phyloP scores from a whole-genome alignment of 2,329 filamentous ascomycete genomes.

The Fusarium siculi region DNA sequence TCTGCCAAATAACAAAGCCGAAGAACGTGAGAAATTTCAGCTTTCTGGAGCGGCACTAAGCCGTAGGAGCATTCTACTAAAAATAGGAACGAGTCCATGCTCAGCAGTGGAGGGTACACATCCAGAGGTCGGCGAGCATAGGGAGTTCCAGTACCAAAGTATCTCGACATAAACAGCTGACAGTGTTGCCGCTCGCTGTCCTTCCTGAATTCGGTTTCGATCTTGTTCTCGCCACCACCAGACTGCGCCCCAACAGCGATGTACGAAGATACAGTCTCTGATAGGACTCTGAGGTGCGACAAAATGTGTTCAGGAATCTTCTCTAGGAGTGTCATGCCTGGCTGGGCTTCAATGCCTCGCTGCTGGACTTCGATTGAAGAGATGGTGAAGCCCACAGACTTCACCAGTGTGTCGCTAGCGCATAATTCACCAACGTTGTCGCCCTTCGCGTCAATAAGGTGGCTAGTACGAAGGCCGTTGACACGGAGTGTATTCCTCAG shows the following conservation, averaged over 20 bases:
- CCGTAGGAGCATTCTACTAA: slow-evolving; percentile 81
- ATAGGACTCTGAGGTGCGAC: slow-evolving; percentile 86
- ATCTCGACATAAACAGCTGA: slow-evolving; percentile 76
- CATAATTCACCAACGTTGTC: slow-evolving; percentile 58
- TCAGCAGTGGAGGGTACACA: slow-evolving; percentile 68
- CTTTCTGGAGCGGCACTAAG: slow-evolving; percentile 71
- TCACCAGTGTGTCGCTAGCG: slow-evolving; percentile 69
- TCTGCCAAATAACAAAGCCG: slow-evolving; percentile 91
- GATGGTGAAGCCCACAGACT: slow-evolving; percentile 83
- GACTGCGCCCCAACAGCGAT: slow-evolving; percentile 79
- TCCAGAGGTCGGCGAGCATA: slow-evolving; percentile 56
- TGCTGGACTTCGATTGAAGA: slow-evolving; percentile 91
- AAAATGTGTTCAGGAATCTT: slow-evolving; percentile 85
- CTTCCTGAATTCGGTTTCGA: slow-evolving; percentile 72
- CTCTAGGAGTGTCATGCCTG: slow-evolving; percentile 80
- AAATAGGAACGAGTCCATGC: slow-evolving; percentile 81
- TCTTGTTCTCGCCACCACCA: slow-evolving; percentile 66
- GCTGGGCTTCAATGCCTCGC: slow-evolving; percentile 80
- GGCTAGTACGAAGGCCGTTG: slow-evolving; percentile 61
- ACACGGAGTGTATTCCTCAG: slow-evolving; percentile 67
- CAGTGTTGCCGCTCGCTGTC: slow-evolving; percentile 78
- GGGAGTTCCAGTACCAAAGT: slow-evolving; percentile 56
- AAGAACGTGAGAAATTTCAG: slow-evolving; percentile 82
- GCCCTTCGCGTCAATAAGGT: slow-evolving; percentile 46
- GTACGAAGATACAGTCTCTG: slow-evolving; percentile 89